These are phyloP conservation scores for Stereocaulon alpinum DNA, from an alignment of 495 filamentous ascomycete species.

Conservation along the genomic window DNA sequence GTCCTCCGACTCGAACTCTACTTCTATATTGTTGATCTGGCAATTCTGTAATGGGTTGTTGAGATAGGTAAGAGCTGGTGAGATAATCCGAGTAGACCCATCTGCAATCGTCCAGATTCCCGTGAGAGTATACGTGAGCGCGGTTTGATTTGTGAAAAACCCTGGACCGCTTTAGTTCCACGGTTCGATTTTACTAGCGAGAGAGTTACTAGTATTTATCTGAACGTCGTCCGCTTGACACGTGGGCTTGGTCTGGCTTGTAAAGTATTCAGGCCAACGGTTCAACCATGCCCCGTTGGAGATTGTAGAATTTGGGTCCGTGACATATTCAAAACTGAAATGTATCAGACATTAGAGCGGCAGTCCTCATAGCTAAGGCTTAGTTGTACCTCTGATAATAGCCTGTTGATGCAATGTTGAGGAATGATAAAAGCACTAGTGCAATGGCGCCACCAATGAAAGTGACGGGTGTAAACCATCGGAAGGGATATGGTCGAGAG, in stretches of 20 bases:
- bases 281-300: slow-evolving; percentile 17
- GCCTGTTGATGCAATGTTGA: slow-evolving; percentile 23
- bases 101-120: slow-evolving; percentile 19
- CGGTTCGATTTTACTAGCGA: background rate
- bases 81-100: slow-evolving; percentile 1
- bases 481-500: slow-evolving; percentile 24
- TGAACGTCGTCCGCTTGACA: slow-evolving; percentile 23
- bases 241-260: slow-evolving; percentile 19
- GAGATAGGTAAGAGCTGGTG: slow-evolving; percentile 23
- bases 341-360: slow-evolving; percentile 12
- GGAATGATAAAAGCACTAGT: slow-evolving; percentile 22
- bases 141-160: slow-evolving; percentile 26
- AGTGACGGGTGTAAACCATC: slow-evolving; percentile 25
- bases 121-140: slow-evolving; percentile 25
- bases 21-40: slow-evolving; percentile 20
- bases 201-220: slow-evolving; percentile 15
- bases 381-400: slow-evolving; percentile 1
- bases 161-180: background rate
- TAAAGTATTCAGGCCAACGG: slow-evolving; percentile 26
- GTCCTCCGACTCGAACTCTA: slow-evolving; percentile 20
- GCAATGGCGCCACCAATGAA: slow-evolving; percentile 23
- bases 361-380: background rate
- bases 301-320: slow-evolving; percentile 24
- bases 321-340: slow-evolving; percentile 11
- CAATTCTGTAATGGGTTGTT: slow-evolving; percentile 24